Evolutionary conservation across 2,329 filamentous ascomycete species (phyloP), one percentile per base, ranked within the genome.

Genomic region (Ascochyta clinopodiicola): DNA sequence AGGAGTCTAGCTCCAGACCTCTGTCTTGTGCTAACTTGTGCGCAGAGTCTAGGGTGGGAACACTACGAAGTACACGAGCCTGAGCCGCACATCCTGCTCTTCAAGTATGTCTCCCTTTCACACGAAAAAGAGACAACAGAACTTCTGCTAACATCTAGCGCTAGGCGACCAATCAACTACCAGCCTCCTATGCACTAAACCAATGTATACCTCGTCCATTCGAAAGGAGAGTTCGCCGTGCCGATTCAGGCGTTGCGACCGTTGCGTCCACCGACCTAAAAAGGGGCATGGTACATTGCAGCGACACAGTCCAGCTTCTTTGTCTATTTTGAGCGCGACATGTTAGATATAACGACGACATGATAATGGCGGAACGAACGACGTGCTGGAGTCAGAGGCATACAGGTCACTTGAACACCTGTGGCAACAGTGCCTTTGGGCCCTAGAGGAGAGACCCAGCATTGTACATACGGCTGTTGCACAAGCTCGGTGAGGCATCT

Each of bases 51-150:
- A 70, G 95, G 95, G 54, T 99, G 95, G 95, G 94, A 98, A 77
- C 95, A 99, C 78, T 99, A 99, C 75, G 95, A 99, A 78, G 95
- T 99, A 50, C 95, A 99, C 77, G 95, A 98, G 78, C 95, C 95
- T 38, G 95, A 99, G 80, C 95, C 95, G 63, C 95, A 99, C 77
- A 99, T 99, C 71, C 85, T 99, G 51, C 86, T 99, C 29, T 99
- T 99, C 86, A 99, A 99, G 94, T 97, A 81, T 77, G 90, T 82
- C 25, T 19, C 21, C 25, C 7, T 6, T 24, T 7, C 4, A 15
- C 19, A 13, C 27, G 6, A 44, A 4, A 19, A 13, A 34, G 6
- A 44, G 4, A 19, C 8, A 10, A 31, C 29, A 27, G 12, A 32
- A 22, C 12, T 10, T 2, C 21, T 21, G 21, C 32, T 47, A 29